Evolutionary conservation across 2,329 filamentous ascomycete genomes (phyloP), one percentile per base, ranked within the genome.

Genomic region (Calonectria pseudoturangicola): DNA sequence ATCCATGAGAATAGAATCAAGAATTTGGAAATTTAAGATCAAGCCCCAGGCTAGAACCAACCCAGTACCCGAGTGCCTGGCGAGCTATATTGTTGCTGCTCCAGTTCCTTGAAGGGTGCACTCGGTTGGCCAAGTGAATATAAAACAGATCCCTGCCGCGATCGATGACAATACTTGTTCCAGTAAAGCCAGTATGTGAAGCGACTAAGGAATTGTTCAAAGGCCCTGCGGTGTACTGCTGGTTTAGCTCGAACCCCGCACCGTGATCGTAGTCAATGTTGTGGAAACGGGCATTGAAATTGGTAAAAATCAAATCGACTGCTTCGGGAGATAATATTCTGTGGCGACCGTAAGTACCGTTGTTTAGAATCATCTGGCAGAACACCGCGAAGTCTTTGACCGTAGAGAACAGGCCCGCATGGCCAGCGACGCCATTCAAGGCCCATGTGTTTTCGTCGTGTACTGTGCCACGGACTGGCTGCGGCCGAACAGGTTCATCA

Each of bases 381-480:
- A 66, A 45, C 6, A 13, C 43, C 2, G 63, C 63, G 13, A 30
- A 39, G 10, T 66, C 63, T 4, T 13, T 18, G 16, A 25, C 47
- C 8, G 63, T 66, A 4, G 63, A 66, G 25, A 66, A 66, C 13
- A 66, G 63, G 21, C 63, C 63, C 3, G 63, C 63, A 18, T 66
- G 63, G 10, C 63, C 63, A 9, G 63, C 50, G 15, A 66, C 63
- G 8, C 63, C 63, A 12, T 39, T 33, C 33, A 66, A n/a, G 8
- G 63, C 21, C 63, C 63, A 66, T 9, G 47, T 21, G 9, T 66
- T 66, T 54, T 66, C 63, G 45, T 66, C 63, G 15, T 66, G 63
- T 3, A 85, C 83, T 4, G 82, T 84, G 4, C 83, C 83, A 3
- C 82, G 82, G 8, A 85, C 82, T 0, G 83, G 83, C 63, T 85